Evolutionary conservation across 148 eudicot genomes (phyloP).

Genomic region (Rhododendron mucronatum): DNA sequence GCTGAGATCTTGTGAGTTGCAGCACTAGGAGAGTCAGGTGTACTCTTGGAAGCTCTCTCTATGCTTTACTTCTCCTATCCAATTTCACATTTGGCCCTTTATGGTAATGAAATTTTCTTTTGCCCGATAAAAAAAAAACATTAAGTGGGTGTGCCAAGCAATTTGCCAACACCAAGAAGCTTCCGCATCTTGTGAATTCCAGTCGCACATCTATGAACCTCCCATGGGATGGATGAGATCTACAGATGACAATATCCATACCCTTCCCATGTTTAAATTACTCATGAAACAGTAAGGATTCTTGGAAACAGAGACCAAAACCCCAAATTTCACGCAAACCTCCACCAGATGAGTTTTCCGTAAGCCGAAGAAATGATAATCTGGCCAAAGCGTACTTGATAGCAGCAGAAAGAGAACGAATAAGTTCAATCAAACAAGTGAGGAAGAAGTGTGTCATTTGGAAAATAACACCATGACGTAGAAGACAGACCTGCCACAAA

Average conservation of each 20-base stretch:
- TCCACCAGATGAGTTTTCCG: not conserved
- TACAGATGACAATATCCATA: not conserved
- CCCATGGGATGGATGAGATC: not conserved
- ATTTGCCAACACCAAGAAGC: conserved; percentile 11
- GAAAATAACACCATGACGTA: conserved; percentile 18
- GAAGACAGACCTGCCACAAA: conserved; percentile 65
- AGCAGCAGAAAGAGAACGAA: conserved; percentile 10
- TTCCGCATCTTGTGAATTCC: not conserved
- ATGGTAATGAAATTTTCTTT: no score
- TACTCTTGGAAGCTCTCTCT: no score
- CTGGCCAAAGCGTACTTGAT: conserved; percentile 16
- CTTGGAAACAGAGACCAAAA: conserved; percentile 1
- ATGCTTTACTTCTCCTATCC: no score
- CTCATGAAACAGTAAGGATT: conserved; percentile 3
- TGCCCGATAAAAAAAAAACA: no score
- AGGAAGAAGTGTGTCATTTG: conserved; percentile 10
- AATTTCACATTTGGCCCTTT: no score
- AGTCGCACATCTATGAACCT: not conserved
- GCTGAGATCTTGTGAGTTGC: no score
- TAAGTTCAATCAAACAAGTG: conserved; percentile 9
- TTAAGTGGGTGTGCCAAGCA: not conserved
- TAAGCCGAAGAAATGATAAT: conserved; percentile 1
- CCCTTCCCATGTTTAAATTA: conserved; percentile 2
- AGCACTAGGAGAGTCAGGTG: no score
- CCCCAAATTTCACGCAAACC: conserved; percentile 3